A percentile compares a stretch with the other conserved stretches of the same genome.
Conservation (phyloP, 495 filamentous ascomycete genomes). For the Lepidopterella palustris region DNA sequence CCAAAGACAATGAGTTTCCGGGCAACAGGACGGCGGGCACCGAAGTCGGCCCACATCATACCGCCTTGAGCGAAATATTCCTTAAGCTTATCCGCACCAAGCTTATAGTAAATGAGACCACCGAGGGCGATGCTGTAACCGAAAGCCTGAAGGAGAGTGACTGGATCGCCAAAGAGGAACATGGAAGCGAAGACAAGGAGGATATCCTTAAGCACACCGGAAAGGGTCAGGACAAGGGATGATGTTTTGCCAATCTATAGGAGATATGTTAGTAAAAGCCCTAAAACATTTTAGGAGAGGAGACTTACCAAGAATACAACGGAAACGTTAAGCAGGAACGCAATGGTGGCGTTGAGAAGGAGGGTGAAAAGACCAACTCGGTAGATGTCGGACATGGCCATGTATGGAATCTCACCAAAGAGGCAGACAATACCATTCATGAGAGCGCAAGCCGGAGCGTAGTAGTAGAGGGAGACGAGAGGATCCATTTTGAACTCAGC, state of each 20-base stretch:
- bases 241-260: slow-evolving; percentile 92
- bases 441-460: slow-evolving; percentile 81
- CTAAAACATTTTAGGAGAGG: not conserved
- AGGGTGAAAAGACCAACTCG: slow-evolving; percentile 68
- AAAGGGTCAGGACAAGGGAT: slow-evolving; percentile 91
- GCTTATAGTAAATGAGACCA: slow-evolving; percentile 96
- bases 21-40: slow-evolving; percentile 61
- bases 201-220: slow-evolving; percentile 97
- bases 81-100: slow-evolving; percentile 78
- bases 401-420: slow-evolving; percentile 65
- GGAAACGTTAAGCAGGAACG: slow-evolving; percentile 86
- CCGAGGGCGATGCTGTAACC: slow-evolving; percentile 86
- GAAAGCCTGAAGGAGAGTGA: slow-evolving; percentile 80
- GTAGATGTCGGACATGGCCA: slow-evolving; percentile 67
- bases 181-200: slow-evolving; percentile 86
- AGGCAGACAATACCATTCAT: slow-evolving; percentile 81
- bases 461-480: slow-evolving; percentile 93
- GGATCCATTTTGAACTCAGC: slow-evolving; percentile 97
- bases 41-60: slow-evolving; percentile 81
- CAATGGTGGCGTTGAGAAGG: slow-evolving; percentile 71
- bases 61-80: slow-evolving; percentile 63
- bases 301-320: slow-evolving; percentile 84
- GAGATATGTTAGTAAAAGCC: slow-evolving; percentile 13
- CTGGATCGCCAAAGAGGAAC: slow-evolving; percentile 78
- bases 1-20: slow-evolving; percentile 70